Evolutionary conservation across 176 grass and related monocot genomes (phyloP).

Genomic region (Carex kokanica): DNA sequence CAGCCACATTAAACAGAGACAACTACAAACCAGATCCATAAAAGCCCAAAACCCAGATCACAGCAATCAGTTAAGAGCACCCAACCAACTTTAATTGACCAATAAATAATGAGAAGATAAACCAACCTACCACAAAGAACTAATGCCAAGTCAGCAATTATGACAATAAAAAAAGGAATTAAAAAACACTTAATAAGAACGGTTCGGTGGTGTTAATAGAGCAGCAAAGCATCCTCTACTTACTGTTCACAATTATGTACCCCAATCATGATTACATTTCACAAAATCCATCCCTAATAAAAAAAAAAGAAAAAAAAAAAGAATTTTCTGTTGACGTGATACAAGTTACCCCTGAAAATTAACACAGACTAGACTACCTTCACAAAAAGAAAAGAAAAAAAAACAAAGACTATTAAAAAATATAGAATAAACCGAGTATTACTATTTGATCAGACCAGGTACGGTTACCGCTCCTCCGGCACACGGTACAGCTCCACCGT

Average conservation of each 20-base stretch:
- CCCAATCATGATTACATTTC: slow-evolving; percentile 3
- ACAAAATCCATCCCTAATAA: slow-evolving; percentile 1
- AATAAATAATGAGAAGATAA: not conserved
- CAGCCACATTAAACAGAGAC: not conserved
- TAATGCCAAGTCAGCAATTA: not conserved
- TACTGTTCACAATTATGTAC: not conserved
- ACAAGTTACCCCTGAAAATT: slow-evolving; percentile 2
- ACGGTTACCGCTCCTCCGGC: slow-evolving; percentile 47
- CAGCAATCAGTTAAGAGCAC: not conserved
- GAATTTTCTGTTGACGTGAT: slow-evolving; percentile 18
- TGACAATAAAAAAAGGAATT: not conserved
- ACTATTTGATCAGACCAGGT: not conserved
- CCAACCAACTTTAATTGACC: not conserved
- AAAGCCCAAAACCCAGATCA: not conserved
- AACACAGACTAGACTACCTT: not conserved
- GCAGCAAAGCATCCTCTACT: not conserved
- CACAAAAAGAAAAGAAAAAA: not conserved
- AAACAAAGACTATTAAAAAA: not conserved
- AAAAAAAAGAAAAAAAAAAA: not conserved
- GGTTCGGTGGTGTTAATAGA: slow-evolving; percentile 1
- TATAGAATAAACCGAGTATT: not conserved
- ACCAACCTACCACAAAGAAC: not conserved
- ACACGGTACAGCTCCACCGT: slow-evolving; percentile 71
- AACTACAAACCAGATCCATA: not conserved
- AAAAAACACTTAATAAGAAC: not conserved